Evolutionary conservation across 495 filamentous ascomycete species (phyloP).

Genomic region (Lasiosphaeria hispida): DNA sequence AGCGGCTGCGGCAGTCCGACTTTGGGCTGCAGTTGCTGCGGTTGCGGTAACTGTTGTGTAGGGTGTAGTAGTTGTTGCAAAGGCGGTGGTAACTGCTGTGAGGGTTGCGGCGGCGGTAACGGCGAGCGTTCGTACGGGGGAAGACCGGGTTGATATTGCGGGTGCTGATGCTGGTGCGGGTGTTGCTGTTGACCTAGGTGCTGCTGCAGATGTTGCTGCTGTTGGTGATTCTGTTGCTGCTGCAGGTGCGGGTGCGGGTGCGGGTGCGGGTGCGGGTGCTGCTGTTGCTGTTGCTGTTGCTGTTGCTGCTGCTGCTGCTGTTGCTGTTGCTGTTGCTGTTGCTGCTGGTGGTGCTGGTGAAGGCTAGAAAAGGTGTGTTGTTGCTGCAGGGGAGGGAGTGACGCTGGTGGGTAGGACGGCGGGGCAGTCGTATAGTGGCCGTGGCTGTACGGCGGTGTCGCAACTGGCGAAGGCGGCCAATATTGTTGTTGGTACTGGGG

Average conservation of each 20-base stretch:
- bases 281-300: conserved; percentile 18
- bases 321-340: conserved; percentile 25
- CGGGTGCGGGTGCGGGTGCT: conserved; percentile 19
- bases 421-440: conserved; percentile 23
- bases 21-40: background rate
- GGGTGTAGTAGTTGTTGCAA: background rate
- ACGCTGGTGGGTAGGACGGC: background rate
- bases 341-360: conserved; percentile 24
- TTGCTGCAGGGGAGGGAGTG: conserved; percentile 20
- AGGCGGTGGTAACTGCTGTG: background rate
- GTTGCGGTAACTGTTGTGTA: background rate
- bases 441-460: conserved; percentile 41
- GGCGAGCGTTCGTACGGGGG: background rate
- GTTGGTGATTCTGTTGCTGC: background rate
- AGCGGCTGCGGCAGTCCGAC: background rate
- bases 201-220: conserved; percentile 22
- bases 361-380: background rate
- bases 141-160: background rate
- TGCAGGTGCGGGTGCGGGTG: conserved; percentile 16
- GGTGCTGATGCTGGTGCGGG: conserved; percentile 21
- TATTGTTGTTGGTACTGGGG: conserved; percentile 44
- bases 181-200: conserved; percentile 10
- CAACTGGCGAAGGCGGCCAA: conserved; percentile 64
- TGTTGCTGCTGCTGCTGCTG: conserved; percentile 13
- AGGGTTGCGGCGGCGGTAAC: background rate